Percentiles rank a stretch among this genome's conserved stretches.
Conservation (phyloP, 2,329 filamentous ascomycete species). For the Pseudocercospora macadamiae region DNA sequence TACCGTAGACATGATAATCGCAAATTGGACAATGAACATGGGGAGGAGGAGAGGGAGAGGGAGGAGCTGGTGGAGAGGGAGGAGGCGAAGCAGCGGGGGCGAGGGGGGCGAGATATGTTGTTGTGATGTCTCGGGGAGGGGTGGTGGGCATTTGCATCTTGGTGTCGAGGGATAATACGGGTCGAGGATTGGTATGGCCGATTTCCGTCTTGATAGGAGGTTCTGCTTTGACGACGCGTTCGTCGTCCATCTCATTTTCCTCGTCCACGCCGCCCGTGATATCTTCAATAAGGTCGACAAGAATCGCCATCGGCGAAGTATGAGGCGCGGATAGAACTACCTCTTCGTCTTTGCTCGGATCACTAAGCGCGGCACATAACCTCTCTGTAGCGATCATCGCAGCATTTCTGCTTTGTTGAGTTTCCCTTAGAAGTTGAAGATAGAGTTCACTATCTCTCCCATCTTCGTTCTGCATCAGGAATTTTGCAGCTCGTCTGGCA, state of each 20-base stretch:
- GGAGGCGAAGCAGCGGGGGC: neutral
- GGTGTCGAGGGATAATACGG: no score
- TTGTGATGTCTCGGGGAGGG: no score
- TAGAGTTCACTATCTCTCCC: neutral
- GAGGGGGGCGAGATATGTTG: no score
- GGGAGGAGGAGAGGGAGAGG: neutral
- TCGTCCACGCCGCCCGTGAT: neutral
- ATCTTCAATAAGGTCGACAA: neutral
- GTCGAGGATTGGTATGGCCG: no score
- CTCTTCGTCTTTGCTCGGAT: neutral
- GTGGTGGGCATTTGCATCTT: no score
- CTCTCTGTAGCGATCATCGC: neutral
- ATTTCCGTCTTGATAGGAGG: no score
- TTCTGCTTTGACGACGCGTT: no score
- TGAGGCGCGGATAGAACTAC: neutral
- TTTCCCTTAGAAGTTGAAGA: neutral
- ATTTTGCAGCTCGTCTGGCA: neutral
- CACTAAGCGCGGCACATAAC: neutral
- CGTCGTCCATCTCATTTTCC: neutral
- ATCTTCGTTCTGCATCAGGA: conserved; percentile 1
- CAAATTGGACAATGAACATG: neutral
- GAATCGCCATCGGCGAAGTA: neutral
- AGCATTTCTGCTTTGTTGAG: neutral
- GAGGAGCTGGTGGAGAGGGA: neutral
- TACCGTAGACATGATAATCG: neutral